Evolutionary conservation across 805 yeast species (phyloP).

Genomic region (Candida sphagnicola): DNA sequence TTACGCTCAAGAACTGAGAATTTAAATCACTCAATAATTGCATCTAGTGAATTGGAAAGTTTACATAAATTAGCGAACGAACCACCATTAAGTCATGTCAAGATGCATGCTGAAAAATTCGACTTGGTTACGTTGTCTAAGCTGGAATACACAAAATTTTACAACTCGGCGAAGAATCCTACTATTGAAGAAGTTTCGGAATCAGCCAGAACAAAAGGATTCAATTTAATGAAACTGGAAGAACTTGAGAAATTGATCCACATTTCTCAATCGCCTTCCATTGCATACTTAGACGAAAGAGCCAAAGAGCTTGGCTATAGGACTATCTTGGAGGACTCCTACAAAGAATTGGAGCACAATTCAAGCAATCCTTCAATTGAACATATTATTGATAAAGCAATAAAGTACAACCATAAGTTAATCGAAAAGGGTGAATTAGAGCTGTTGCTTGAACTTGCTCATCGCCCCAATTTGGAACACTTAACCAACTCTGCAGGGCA

Average conservation of each 20-base stretch:
- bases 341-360: background rate
- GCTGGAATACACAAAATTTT: constrained; percentile 30
- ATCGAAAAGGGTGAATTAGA: constrained; percentile 20
- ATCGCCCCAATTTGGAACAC: constrained; percentile 18
- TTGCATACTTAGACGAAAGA: constrained; percentile 1
- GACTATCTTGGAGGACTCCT: background rate
- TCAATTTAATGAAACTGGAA: constrained; percentile 7
- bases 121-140: constrained; percentile 28
- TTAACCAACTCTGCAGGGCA: constrained; percentile 10
- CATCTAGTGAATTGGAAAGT: constrained; percentile 11
- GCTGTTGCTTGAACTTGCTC: constrained; percentile 16
- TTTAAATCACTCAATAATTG: constrained; percentile 12
- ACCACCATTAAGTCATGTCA: constrained; percentile 32
- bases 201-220: constrained; percentile 13
- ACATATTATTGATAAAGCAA: constrained; percentile 13
- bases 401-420: constrained; percentile 6
- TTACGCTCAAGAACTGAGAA: constrained; percentile 11
- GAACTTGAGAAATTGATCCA: constrained; percentile 8
- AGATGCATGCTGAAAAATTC: constrained; percentile 30
- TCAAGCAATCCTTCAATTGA: constrained; percentile 18
- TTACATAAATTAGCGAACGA: constrained; percentile 23
- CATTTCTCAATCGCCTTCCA: constrained; percentile 1
- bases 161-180: constrained; percentile 25
- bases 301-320: constrained; percentile 3
- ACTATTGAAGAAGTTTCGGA: constrained; percentile 17